Conservation (phyloP, 2,329 filamentous ascomycete species). For the Clarireedia paspali region DNA sequence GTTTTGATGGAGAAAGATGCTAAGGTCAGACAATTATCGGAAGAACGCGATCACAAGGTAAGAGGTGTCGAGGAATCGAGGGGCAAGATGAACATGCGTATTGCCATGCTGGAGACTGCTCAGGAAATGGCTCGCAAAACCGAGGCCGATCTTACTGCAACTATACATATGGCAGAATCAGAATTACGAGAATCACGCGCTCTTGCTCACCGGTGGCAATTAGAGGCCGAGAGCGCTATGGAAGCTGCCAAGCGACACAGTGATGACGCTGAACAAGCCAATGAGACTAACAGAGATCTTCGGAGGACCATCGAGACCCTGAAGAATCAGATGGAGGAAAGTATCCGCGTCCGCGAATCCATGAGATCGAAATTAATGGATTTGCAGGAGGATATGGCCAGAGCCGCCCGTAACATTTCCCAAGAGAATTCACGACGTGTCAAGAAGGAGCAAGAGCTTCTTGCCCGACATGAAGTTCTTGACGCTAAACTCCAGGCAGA, state of each 20-base stretch:
- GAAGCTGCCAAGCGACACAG: conserved; percentile 59
- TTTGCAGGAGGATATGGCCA: conserved; percentile 80
- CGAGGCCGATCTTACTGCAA: conserved; percentile 48
- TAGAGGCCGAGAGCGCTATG: conserved; percentile 52
- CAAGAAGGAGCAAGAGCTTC: conserved; percentile 69
- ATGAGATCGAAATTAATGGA: conserved; percentile 80
- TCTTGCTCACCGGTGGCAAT: conserved; percentile 52
- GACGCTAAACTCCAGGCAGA: conserved; percentile 72
- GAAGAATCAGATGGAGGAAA: conserved; percentile 75
- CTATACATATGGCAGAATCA: conserved; percentile 43
- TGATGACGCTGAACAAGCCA: conserved; percentile 47
- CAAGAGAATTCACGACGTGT: conserved; percentile 74
- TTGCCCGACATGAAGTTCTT: conserved; percentile 73
- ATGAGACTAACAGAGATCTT: conserved; percentile 62
- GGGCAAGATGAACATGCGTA: conserved; percentile 50
- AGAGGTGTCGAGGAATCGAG: conserved; percentile 49
- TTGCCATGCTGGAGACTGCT: conserved; percentile 61
- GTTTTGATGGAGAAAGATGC: conserved; percentile 61
- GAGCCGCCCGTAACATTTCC: conserved; percentile 69
- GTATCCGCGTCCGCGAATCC: conserved; percentile 72
- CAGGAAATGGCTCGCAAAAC: conserved; percentile 49
- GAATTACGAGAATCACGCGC: conserved; percentile 49
- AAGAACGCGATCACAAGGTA: conserved; percentile 62
- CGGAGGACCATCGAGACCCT: conserved; percentile 66
- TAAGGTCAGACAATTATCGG: conserved; percentile 57